Conservation (phyloP, 495 filamentous ascomycete species). For the Penicillium maclennaniae region DNA sequence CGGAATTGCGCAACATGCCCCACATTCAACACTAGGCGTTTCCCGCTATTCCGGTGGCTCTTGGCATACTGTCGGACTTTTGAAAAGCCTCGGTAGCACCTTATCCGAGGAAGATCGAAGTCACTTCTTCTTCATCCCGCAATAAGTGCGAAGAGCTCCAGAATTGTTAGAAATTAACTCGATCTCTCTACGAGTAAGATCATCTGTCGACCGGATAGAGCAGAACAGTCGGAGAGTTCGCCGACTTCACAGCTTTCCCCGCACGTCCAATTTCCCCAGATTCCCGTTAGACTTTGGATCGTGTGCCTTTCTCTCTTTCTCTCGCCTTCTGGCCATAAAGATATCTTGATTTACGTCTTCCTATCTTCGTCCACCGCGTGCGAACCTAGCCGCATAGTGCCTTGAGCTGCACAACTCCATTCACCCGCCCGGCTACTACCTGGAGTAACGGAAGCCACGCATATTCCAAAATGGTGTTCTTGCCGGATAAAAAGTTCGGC, state of each 20-base stretch:
- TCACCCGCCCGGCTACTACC: too few species aligned
- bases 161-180: not conserved
- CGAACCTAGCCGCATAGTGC: not conserved
- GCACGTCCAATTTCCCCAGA: not conserved
- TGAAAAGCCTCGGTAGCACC: constrained; percentile 2
- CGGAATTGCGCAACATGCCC: not conserved
- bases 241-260: too few species aligned
- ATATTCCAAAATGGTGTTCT: constrained; percentile 66
- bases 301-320: too few species aligned
- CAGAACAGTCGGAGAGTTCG: too few species aligned
- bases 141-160: not conserved
- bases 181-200: too few species aligned
- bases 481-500: constrained; percentile 64
- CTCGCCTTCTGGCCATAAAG: too few species aligned
- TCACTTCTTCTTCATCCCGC: not conserved
- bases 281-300: not conserved
- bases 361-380: not conserved
- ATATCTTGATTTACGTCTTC: not conserved
- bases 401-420: too few species aligned
- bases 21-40: not conserved
- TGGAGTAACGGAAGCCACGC: not conserved
- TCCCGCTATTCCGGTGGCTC: not conserved
- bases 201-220: too few species aligned
- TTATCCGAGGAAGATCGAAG: constrained; percentile 4
- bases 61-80: not conserved